Base-by-base conservation (phyloP, 768 basidiomycete genomes). In the Glaciozyma martinii region DNA sequence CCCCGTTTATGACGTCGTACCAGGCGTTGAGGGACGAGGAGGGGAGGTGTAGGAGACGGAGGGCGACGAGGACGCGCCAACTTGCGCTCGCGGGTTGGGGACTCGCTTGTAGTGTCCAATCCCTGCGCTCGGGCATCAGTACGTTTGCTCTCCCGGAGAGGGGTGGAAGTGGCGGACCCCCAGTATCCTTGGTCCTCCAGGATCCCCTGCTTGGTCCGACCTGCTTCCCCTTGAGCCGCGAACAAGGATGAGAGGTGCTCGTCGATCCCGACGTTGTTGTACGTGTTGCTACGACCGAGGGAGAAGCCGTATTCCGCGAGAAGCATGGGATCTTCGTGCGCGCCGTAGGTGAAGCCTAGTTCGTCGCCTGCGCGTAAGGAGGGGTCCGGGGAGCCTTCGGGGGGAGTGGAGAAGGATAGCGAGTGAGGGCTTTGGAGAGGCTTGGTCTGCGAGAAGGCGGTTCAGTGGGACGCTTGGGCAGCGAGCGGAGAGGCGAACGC, bases 281-380 rank as follows among this genome's bases (percentile, higher is more conserved):
- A 63, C 13, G 25, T 37, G 54, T 68, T 71, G 6, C 19, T 57
- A 8, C 27, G 54, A n/a, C 65, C 64, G 4, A 72, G 61, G 40
- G 87, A 81, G 74, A 98, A 98, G 0, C 93, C 94, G 76, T 98
- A 98, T 75, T 98, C 94, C 27, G 85, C 80, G 74, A 92, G 87
- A 29, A 97, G 75, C 5, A 82, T 85, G 49, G 82, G 80, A 68
- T 91, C 93, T 30, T 84, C 77, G 76, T 94, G 92, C 9, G 78
- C 74, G 0, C 91, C 92, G 71, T 98, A 98, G 57, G 81, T 82
- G 63, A 97, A 79, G 50, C 81, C 82, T 3, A 95, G 76, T 73
- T 97, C 88, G 33, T 86, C 81, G 21, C 82, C 84, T 54, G 77
- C 67, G 33, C 74, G 62, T 27, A 86, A 76, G 1, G 75, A 74